Evolutionary conservation across 306 rosid genomes (phyloP).

Genomic region (Malus sieversii): DNA sequence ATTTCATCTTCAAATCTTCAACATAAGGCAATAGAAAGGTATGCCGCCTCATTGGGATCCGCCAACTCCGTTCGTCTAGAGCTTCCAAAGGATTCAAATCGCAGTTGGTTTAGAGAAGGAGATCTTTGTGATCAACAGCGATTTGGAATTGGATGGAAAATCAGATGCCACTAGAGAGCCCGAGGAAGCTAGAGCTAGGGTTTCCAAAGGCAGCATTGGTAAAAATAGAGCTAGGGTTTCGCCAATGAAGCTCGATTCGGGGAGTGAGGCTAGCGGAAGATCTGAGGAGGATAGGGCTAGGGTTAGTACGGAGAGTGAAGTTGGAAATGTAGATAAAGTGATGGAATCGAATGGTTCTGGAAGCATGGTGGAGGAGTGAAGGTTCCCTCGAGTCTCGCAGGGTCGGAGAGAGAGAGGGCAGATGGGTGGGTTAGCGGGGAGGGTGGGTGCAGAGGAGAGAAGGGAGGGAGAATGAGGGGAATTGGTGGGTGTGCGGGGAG

Average conservation of each 20-base stretch:
- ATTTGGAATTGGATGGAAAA: conserved; percentile 26
- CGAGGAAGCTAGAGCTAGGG: conserved; percentile 1
- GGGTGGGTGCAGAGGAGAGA: no score
- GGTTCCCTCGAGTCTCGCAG: fast-evolving
- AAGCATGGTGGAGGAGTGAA: neutral
- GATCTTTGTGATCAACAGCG: conserved; percentile 49
- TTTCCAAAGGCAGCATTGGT: no score
- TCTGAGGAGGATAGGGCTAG: conserved; percentile 23
- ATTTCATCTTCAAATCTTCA: neutral
- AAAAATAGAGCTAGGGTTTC: conserved; percentile 12
- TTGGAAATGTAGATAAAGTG: conserved; percentile 14
- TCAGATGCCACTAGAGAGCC: conserved; percentile 23
- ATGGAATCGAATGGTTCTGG: conserved; percentile 11
- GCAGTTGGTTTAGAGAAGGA: neutral
- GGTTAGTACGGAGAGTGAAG: conserved; percentile 26
- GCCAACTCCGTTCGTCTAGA: conserved; percentile 20
- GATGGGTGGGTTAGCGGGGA: no score
- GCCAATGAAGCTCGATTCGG: conserved; percentile 29
- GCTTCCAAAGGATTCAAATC: conserved; percentile 14
- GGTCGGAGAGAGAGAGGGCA: no score
- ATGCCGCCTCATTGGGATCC: conserved; percentile 9
- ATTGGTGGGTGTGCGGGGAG: no score
- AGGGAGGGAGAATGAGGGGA: no score
- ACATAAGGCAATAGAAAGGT: conserved; percentile 3
- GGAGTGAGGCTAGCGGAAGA: conserved; percentile 26